Conservation (phyloP, 352 stramenopile genomes). For the Pythium apleroticum region DNA sequence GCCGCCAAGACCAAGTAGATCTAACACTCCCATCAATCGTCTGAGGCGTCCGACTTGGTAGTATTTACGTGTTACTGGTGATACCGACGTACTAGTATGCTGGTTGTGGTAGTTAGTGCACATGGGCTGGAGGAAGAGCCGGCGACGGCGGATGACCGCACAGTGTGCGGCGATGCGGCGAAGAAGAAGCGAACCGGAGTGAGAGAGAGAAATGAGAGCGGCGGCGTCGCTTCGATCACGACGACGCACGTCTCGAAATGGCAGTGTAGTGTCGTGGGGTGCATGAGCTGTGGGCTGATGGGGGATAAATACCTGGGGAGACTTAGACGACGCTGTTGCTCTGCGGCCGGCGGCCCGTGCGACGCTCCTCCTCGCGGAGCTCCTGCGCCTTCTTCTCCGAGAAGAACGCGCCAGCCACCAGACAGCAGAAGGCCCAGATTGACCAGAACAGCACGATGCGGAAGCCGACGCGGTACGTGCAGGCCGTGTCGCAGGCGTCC, state of each 20-base stretch:
- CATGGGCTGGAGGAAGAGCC: too few species aligned
- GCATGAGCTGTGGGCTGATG: background rate
- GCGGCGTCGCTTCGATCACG: background rate
- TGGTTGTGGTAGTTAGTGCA: background rate
- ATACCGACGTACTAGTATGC: background rate
- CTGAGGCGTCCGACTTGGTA: background rate
- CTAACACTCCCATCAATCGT: too few species aligned
- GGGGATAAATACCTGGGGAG: constrained; percentile 10
- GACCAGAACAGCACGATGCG: constrained; percentile 79
- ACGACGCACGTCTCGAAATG: background rate
- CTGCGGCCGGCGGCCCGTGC: constrained; percentile 20
- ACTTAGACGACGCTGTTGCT: constrained; percentile 27
- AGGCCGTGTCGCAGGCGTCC: constrained; percentile 59
- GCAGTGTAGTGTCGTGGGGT: background rate
- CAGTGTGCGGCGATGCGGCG: background rate
- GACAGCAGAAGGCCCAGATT: constrained; percentile 72
- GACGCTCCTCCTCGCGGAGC: constrained; percentile 22
- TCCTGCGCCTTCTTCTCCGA: constrained; percentile 36
- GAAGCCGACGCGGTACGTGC: constrained; percentile 81
- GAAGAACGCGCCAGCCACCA: constrained; percentile 41
- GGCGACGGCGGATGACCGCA: background rate
- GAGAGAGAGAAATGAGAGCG: too few species aligned
- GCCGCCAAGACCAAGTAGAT: constrained; percentile 4
- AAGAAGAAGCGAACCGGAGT: background rate
- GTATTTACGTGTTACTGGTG: background rate